A percentile compares a stretch with the other conserved stretches of the same genome.
Evolutionary conservation across 805 yeast species (phyloP).

Genomic region (Teunomyces kruisii): DNA sequence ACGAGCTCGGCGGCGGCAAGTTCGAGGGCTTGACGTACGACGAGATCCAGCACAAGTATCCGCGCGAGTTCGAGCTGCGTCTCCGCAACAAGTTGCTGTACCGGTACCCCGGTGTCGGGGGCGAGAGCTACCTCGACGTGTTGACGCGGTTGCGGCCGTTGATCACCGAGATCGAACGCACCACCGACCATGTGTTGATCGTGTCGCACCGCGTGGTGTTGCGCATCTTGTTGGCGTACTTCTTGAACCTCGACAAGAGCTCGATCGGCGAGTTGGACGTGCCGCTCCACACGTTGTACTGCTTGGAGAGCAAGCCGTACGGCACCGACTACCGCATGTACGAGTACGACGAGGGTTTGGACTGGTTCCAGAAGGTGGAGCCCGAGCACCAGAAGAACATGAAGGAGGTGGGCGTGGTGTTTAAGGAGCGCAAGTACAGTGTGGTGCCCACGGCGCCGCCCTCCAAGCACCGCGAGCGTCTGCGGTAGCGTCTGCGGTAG

Average conservation of each 20-base stretch:
- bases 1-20: slow-evolving; percentile 90
- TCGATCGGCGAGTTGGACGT: slow-evolving; percentile 88
- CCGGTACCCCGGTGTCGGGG: slow-evolving; percentile 96
- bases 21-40: slow-evolving; percentile 92
- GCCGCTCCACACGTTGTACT: slow-evolving; percentile 87
- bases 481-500: not conserved
- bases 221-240: slow-evolving; percentile 83
- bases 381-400: slow-evolving; percentile 57
- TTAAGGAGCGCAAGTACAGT: slow-evolving; percentile 66
- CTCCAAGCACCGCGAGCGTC: slow-evolving; percentile 9
- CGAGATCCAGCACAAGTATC: slow-evolving; percentile 70
- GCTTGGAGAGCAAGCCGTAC: slow-evolving; percentile 89
- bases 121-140: slow-evolving; percentile 93
- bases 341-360: slow-evolving; percentile 76
- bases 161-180: slow-evolving; percentile 89
- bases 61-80: slow-evolving; percentile 78
- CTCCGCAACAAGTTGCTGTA: slow-evolving; percentile 76
- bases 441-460: slow-evolving; percentile 79
- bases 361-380: slow-evolving; percentile 74
- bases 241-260: slow-evolving; percentile 75
- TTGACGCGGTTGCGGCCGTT: slow-evolving; percentile 86
- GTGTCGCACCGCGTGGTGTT: slow-evolving; percentile 91
- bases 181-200: slow-evolving; percentile 79
- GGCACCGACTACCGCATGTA: slow-evolving; percentile 93
- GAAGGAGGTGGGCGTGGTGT: slow-evolving; percentile 68